Conservation (phyloP, 2,329 filamentous ascomycete species). For the Phialemonium atrogriseum region DNA sequence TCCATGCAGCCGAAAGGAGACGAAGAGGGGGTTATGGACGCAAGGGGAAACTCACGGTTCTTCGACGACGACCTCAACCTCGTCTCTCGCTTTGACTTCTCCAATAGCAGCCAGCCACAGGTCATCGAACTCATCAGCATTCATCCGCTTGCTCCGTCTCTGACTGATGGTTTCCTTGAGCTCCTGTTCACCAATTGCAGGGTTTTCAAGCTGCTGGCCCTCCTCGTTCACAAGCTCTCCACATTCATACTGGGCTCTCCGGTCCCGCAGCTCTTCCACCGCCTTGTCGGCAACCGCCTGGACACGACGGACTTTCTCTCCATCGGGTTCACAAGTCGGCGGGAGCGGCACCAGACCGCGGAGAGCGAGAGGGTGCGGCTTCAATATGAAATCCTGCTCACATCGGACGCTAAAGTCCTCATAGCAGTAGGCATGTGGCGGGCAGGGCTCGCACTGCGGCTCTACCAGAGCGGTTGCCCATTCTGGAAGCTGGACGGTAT, state of each 20-base stretch:
- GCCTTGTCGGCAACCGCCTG: slow-evolving; percentile 82
- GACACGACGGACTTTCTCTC: slow-evolving; percentile 80
- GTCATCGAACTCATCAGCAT: slow-evolving; percentile 82
- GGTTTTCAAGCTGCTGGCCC: slow-evolving; percentile 49
- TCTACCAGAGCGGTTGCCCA: slow-evolving; percentile 48
- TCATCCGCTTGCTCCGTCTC: slow-evolving; percentile 76
- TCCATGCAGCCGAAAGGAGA: no score
- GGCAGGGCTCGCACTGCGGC: slow-evolving; percentile 84
- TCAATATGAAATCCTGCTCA: slow-evolving; percentile 79
- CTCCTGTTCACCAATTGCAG: slow-evolving; percentile 57
- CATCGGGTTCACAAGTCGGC: slow-evolving; percentile 90
- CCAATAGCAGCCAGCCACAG: slow-evolving; percentile 69
- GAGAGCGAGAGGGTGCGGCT: slow-evolving; percentile 74
- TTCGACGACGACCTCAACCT: slow-evolving; percentile 42
- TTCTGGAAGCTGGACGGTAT: slow-evolving; percentile 32
- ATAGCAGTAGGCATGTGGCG: slow-evolving; percentile 83
- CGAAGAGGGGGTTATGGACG: slow-evolving; percentile 6
- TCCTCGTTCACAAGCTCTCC: slow-evolving; percentile 59
- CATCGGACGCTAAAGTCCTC: slow-evolving; percentile 69
- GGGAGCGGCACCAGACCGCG: slow-evolving; percentile 75
- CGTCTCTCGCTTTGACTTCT: slow-evolving; percentile 57
- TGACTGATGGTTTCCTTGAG: slow-evolving; percentile 69
- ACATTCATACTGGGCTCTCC: slow-evolving; percentile 85
- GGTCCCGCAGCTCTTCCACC: slow-evolving; percentile 76
- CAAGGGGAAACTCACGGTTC: slow-evolving; percentile 40